These are phyloP conservation scores for Sugiyamaella valdiviana DNA, from an alignment of 805 yeast genomes.

Conservation along the genomic window DNA sequence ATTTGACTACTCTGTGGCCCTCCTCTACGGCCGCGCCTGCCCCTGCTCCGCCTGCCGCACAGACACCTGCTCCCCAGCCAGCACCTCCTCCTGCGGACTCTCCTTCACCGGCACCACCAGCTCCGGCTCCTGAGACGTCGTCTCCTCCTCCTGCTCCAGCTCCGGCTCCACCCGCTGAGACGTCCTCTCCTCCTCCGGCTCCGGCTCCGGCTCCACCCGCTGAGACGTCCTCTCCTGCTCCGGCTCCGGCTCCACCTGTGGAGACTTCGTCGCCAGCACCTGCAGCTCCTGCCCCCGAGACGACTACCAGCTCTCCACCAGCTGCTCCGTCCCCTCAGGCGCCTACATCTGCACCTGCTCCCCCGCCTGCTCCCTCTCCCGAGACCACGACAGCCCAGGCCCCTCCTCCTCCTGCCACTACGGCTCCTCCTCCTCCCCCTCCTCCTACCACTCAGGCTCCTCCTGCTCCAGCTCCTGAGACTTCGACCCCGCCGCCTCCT, in stretches of 20 bases:
- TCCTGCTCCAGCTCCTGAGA: slow-evolving; percentile 3
- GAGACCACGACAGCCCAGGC: slow-evolving; percentile 28
- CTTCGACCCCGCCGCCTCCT: slow-evolving; percentile 7
- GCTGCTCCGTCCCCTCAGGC: slow-evolving; percentile 2
- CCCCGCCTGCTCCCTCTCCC: slow-evolving; percentile 22
- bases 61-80: slow-evolving; percentile 7
- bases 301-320: slow-evolving; percentile 14
- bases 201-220: slow-evolving; percentile 20
- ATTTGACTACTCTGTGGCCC: slow-evolving; percentile 22
- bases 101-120: slow-evolving; percentile 15
- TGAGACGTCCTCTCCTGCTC: slow-evolving; percentile 6
- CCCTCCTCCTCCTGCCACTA: slow-evolving; percentile 28
- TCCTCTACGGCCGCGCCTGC: slow-evolving; percentile 13
- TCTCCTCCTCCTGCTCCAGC: slow-evolving; percentile 27
- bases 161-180: slow-evolving; percentile 30
- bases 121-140: slow-evolving; percentile 21
- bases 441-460: slow-evolving; percentile 5
- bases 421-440: slow-evolving; percentile 6
- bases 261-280: slow-evolving; percentile 7
- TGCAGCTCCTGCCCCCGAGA: slow-evolving; percentile 20
- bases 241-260: slow-evolving; percentile 20
- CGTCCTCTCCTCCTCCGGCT: slow-evolving; percentile 5
- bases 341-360: slow-evolving; percentile 19
- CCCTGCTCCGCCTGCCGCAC: slow-evolving; percentile 14
- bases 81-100: slow-evolving; percentile 19